phyloP scores from a whole-genome alignment of 2,329 filamentous ascomycete species.

The Fusarium armeniacum region DNA sequence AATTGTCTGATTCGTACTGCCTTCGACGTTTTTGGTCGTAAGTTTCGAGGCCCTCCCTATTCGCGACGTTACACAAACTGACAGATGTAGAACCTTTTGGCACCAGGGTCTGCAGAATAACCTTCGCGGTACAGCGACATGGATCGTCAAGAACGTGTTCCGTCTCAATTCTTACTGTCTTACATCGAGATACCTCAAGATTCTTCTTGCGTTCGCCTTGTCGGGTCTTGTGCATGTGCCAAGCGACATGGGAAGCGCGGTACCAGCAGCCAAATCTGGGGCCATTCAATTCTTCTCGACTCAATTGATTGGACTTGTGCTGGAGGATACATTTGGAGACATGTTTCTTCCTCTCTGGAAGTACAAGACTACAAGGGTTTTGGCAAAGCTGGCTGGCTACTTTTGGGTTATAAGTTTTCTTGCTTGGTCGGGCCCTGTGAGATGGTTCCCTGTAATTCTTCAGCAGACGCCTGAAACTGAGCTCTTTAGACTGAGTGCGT shows the following conservation, averaged over 20 bases:
- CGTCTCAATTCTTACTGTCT: constrained; percentile 31
- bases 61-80: neutral
- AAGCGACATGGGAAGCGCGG: constrained; percentile 41
- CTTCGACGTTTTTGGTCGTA: constrained; percentile 43
- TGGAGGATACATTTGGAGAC: constrained; percentile 36
- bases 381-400: constrained; percentile 32
- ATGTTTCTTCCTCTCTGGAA: constrained; percentile 35
- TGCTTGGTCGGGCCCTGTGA: constrained; percentile 40
- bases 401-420: constrained; percentile 44
- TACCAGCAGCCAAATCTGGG: constrained; percentile 29
- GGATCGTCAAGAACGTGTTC: constrained; percentile 38
- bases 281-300: constrained; percentile 42
- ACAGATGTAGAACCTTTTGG: constrained; percentile 36
- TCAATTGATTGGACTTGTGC: constrained; percentile 36
- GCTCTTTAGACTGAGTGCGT: constrained; percentile 30
- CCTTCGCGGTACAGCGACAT: constrained; percentile 34
- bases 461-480: constrained; percentile 35
- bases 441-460: constrained; percentile 43
- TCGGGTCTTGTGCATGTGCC: constrained; percentile 39
- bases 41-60: neutral
- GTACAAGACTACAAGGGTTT: neutral
- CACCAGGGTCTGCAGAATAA: constrained; percentile 44
- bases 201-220: constrained; percentile 36
- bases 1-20: constrained; percentile 32
- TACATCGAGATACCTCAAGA: constrained; percentile 31